Evolutionary conservation across 225 moss, liverwort and hornwort species (phyloP).

Genomic region (Physcomitrellopsis africana): DNA sequence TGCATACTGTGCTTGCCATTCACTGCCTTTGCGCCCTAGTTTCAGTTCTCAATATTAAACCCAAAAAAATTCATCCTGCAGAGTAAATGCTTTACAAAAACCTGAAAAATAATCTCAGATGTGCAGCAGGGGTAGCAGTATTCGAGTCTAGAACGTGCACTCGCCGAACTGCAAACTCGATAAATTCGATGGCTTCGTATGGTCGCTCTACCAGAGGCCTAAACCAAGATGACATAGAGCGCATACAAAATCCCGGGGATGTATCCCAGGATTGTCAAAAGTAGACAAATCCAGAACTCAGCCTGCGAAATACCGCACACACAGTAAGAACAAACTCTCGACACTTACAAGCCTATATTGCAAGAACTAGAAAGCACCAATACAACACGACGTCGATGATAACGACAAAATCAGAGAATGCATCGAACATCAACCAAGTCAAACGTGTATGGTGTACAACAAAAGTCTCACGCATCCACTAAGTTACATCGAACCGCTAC

Average conservation of each 20-base stretch:
- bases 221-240: constrained; percentile 45
- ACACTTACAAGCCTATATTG: too few relatives aligned
- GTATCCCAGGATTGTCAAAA: constrained; percentile 59
- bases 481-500: too few relatives aligned
- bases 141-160: background rate
- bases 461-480: too few relatives aligned
- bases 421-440: too few relatives aligned
- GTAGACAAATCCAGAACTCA: constrained; percentile 59
- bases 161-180: background rate
- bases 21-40: background rate
- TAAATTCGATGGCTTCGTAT: background rate
- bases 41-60: background rate
- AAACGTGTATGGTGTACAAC: too few relatives aligned
- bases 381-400: too few relatives aligned
- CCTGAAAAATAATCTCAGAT: background rate
- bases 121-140: background rate
- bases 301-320: constrained; percentile 22
- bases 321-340: too few relatives aligned
- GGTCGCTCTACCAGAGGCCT: constrained; percentile 6
- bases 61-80: background rate
- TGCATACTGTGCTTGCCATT: too few relatives aligned
- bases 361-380: too few relatives aligned
- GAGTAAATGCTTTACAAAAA: background rate
- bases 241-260: constrained; percentile 63
- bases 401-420: too few relatives aligned